Evolutionary conservation across 345 rosid species (phyloP).

Genomic region (Isatis tinctoria): DNA sequence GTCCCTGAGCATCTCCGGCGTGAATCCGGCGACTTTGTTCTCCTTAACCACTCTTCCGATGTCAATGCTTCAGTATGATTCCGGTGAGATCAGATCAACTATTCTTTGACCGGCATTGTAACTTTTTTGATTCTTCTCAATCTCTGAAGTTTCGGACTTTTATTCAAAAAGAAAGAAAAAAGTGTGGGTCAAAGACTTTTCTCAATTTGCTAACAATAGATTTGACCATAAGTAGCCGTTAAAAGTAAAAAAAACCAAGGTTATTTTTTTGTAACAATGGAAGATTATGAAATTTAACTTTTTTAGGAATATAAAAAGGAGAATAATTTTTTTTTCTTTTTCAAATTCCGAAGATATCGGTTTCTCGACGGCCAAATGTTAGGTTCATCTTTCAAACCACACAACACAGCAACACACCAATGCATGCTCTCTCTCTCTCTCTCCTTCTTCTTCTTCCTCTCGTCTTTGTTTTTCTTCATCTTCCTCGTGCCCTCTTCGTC

Average conservation of each 20-base stretch:
- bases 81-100: neutral
- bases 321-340: no score
- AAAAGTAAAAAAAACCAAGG: neutral
- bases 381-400: slow-evolving; percentile 10
- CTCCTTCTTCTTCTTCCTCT: neutral
- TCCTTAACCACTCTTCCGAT: slow-evolving; percentile 37
- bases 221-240: slow-evolving; percentile 1
- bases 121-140: neutral
- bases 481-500: slow-evolving; percentile 13
- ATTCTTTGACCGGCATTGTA: neutral
- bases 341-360: slow-evolving; percentile 3
- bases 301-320: neutral
- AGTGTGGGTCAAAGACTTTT: neutral
- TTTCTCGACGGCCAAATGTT: slow-evolving; percentile 2
- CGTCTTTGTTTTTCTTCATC: neutral
- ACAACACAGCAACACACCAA: slow-evolving; percentile 11
- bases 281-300: neutral
- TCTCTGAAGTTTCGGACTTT: neutral
- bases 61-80: slow-evolving; percentile 19
- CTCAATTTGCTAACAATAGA: neutral
- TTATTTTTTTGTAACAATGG: neutral
- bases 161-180: neutral
- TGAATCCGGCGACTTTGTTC: slow-evolving; percentile 40
- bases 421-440: slow-evolving; percentile 21
- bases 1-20: slow-evolving; percentile 30